These are phyloP conservation scores for Graphilbum fragrans DNA, from an alignment of 2,329 filamentous ascomycete species.

Conservation along the genomic window DNA sequence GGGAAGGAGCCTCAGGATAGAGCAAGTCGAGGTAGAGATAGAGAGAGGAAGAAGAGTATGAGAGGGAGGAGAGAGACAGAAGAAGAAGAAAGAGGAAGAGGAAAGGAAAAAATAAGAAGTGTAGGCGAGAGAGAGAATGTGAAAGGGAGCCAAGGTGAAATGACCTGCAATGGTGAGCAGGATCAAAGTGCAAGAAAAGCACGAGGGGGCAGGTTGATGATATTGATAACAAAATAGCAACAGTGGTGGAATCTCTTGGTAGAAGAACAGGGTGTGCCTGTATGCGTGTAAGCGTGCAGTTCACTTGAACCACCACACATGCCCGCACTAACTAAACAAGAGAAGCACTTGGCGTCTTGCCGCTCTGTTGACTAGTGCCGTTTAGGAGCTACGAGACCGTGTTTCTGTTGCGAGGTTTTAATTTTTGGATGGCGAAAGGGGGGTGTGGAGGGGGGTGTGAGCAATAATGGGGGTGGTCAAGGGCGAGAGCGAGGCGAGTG, in stretches of 20 bases:
- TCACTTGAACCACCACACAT: no score
- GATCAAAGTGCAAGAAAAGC: neutral
- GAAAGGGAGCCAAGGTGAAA: neutral
- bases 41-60: constrained; percentile 1
- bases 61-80: constrained; percentile 1
- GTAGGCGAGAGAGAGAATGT: neutral
- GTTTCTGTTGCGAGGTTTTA: neutral
- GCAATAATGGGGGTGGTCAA: neutral
- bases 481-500: neutral
- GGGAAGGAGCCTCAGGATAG: no score
- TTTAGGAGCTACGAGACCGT: neutral
- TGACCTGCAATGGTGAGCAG: neutral
- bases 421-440: neutral
- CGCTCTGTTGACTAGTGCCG: neutral
- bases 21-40: constrained; percentile 2
- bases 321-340: no score
- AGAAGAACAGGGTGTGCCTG: neutral
- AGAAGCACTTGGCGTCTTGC: no score
- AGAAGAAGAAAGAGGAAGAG: neutral
- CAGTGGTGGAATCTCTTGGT: neutral
- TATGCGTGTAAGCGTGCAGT: no score
- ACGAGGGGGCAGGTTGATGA: neutral
- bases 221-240: neutral
- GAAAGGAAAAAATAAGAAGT: neutral
- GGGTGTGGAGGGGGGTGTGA: neutral